Evolutionary conservation across 2,329 filamentous ascomycete genomes (phyloP).

Genomic region (Trichoderma atrobrunneum): DNA sequence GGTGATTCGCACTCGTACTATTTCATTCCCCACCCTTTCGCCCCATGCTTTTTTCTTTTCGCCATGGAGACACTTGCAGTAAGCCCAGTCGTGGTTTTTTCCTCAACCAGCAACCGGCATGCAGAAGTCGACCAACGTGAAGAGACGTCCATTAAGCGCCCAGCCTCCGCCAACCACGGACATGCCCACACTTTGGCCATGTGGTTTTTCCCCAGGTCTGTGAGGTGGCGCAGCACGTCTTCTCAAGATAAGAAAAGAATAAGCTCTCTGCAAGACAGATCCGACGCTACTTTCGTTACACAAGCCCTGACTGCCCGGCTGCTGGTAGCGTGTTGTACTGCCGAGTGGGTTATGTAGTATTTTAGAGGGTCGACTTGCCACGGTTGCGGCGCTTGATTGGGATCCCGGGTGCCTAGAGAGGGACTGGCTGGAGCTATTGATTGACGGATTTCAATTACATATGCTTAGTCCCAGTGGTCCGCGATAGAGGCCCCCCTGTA

Average conservation of each 20-base stretch:
- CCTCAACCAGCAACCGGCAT: neutral
- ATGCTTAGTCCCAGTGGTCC: neutral
- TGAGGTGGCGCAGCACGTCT: neutral
- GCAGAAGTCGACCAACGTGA: neutral
- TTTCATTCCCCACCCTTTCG: neutral
- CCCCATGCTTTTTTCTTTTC: neutral
- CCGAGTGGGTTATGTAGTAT: neutral
- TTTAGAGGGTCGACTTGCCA: neutral
- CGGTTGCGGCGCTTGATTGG: neutral
- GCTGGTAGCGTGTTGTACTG: neutral
- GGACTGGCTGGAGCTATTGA: neutral
- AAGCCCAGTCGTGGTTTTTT: neutral
- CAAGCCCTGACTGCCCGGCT: neutral
- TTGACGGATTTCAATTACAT: neutral
- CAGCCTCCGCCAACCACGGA: neutral
- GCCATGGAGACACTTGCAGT: neutral
- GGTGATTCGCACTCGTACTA: neutral
- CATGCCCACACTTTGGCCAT: neutral
- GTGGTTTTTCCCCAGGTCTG: neutral
- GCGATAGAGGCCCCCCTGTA: neutral
- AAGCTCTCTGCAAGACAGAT: constrained; percentile 10
- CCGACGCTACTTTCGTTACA: neutral
- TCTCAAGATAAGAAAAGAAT: constrained; percentile 5
- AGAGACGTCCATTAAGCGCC: neutral
- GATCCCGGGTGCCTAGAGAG: neutral